Percentiles rank a stretch among this genome's conserved stretches.
These are phyloP conservation scores for Moringa oleifera DNA, from an alignment of 345 rosid species.

Conservation along the genomic window DNA sequence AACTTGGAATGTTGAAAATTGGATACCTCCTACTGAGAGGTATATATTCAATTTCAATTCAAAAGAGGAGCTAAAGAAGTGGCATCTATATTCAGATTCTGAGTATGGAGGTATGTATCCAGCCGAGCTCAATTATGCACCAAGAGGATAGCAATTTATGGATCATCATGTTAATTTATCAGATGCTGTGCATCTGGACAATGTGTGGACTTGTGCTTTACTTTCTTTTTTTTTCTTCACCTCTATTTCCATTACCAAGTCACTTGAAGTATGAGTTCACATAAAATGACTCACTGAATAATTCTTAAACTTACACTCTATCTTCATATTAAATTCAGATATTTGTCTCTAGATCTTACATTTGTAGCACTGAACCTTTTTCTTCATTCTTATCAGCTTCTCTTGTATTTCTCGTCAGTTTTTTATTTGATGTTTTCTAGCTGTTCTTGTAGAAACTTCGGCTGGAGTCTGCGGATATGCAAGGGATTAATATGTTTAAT, in stretches of 20 bases:
- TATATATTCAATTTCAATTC: constrained; percentile 66
- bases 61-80: constrained; percentile 68
- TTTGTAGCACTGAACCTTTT: not conserved
- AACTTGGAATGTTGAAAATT: constrained; percentile 80
- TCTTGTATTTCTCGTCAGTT: not conserved
- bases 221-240: not conserved
- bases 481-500: constrained; percentile 7
- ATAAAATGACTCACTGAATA: not conserved
- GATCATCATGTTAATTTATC: not conserved
- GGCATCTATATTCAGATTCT: constrained; percentile 94
- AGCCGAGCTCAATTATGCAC: constrained; percentile 4
- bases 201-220: not conserved
- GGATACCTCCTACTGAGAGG: constrained; percentile 74
- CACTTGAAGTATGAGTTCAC: not conserved
- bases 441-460: not conserved
- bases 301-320: not conserved
- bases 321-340: not conserved
- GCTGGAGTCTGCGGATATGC: no score
- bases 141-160: not conserved
- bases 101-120: constrained; percentile 73
- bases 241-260: not conserved
- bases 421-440: not conserved
- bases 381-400: not conserved
- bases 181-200: not conserved
- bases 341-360: not conserved